phyloP scores from a whole-genome alignment of 2,329 filamentous ascomycete genomes.

The Domatiomyces globalis region DNA sequence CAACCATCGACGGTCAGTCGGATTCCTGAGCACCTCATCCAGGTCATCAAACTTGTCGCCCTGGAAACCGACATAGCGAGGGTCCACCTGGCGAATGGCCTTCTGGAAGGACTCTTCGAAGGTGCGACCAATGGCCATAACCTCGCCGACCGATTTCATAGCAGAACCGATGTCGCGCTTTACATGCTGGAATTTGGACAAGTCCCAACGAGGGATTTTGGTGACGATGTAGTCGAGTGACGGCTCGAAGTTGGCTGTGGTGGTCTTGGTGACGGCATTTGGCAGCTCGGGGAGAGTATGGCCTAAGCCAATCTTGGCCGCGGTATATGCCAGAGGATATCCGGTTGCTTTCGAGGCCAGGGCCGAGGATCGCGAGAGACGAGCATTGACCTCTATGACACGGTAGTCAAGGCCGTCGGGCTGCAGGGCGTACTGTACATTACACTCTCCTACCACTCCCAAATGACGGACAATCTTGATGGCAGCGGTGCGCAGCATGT shows the following conservation, averaged over 20 bases:
- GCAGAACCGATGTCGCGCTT: conserved; percentile 93
- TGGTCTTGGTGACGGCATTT: conserved; percentile 96
- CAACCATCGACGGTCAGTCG: conserved; percentile 91
- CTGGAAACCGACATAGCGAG: conserved; percentile 82
- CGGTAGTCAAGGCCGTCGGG: conserved; percentile 95
- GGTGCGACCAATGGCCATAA: conserved; percentile 97
- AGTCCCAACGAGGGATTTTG: conserved; percentile 96
- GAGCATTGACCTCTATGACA: conserved; percentile 97
- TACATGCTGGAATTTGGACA: conserved; percentile 98
- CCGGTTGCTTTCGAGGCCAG: conserved; percentile 96
- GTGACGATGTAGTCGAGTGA: conserved; percentile 95
- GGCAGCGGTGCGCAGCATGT: conserved; percentile 94
- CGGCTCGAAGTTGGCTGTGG: conserved; percentile 96
- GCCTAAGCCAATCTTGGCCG: conserved; percentile 93
- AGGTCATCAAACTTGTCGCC: conserved; percentile 88
- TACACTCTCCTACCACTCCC: conserved; percentile 95
- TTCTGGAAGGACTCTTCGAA: conserved; percentile 99
- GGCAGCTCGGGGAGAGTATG: conserved; percentile 90
- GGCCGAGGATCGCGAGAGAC: conserved; percentile 92
- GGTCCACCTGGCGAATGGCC: conserved; percentile 93
- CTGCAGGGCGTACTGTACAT: conserved; percentile 93
- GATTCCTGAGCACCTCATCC: conserved; percentile 78
- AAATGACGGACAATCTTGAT: conserved; percentile 98
- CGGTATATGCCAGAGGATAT: conserved; percentile 92
- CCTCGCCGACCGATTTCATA: conserved; percentile 98